Percentiles rank a stretch among this genome's conserved stretches.
phyloP scores from a whole-genome alignment of 2,329 filamentous ascomycete species.

The Trichoderma sp. region DNA sequence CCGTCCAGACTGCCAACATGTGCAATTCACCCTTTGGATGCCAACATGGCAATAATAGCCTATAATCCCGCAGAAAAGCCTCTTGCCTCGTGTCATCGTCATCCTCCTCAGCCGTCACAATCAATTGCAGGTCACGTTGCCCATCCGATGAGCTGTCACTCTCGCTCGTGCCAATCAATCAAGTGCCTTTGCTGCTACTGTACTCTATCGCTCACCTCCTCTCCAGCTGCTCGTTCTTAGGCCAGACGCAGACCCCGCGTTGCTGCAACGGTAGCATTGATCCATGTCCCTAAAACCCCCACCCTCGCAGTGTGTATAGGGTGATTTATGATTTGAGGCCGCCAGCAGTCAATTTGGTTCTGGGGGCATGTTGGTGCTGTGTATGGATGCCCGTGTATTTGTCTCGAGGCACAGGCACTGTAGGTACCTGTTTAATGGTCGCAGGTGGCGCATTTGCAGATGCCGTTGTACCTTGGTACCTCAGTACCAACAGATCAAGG shows the following conservation, averaged over 20 bases:
- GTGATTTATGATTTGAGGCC: background rate
- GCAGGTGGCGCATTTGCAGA: no score
- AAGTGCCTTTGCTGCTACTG: background rate
- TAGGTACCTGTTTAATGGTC: background rate
- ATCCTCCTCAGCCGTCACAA: background rate
- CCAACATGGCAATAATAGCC: background rate
- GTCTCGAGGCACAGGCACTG: no score
- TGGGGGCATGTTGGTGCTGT: background rate
- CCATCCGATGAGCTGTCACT: background rate
- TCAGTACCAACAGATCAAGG: no score
- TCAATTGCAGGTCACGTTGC: background rate
- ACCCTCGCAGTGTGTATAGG: background rate
- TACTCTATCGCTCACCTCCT: background rate
- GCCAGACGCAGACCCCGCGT: constrained; percentile 5
- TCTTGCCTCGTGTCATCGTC: background rate
- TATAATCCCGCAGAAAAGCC: background rate
- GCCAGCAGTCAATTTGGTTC: background rate
- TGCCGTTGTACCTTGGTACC: no score
- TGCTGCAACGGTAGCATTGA: background rate
- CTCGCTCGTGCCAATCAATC: background rate
- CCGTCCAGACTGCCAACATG: background rate
- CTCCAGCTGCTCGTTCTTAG: background rate
- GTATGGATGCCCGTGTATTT: no score
- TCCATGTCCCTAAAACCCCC: background rate
- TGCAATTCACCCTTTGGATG: background rate